Evolutionary conservation across 352 stramenopile species (phyloP), one percentile per base, ranked within the genome.

Genomic region (Phytophthora parvispora): DNA sequence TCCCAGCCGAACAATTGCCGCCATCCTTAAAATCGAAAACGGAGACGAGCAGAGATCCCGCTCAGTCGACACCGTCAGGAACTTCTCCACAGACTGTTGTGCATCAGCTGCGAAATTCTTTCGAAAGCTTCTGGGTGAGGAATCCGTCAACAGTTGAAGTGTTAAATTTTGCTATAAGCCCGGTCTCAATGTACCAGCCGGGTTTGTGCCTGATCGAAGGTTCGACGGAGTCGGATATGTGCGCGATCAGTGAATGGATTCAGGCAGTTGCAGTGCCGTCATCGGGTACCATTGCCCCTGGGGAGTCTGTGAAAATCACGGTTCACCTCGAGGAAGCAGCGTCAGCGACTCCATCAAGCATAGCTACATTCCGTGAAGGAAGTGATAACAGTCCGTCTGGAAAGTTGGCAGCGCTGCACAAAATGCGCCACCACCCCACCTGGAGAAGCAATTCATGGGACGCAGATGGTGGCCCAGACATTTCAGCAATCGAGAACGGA

Each of bases 391-490:
- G 58, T n/a, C 47, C 67, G 27, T 75, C 72, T 7, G 66, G 51
- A 29, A 82, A 83, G 38, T 59, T 65, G 31, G 66, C 83, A 24
- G 47, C 86, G 22, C 61, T 93, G 27, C 88, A 92, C 60, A 93
- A 92, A 66, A 87, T 93, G 76, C 81, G 87, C 2, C 86, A 93
- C 50, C 84, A 96, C 60, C 88, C 86, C 48, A 91, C 76, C 5
- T 96, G 88, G 88, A 59, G 88, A 61, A 96, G 86, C 54, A 96
- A 93, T 60, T 96, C 88, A 12, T 96, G 88, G 88, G 88, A 90
- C 51, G 76, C 77, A 1, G 85, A 94, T 38, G 60, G 38, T 20
- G 38, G 80, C 16, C 63, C 68, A 9, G 83, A 92, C 45, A 62
- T 42, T 53, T 74, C 43, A 20, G 67, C 48, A 13, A 82, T 91